Evolutionary conservation across 106 monocot species (phyloP), one percentile per base, ranked within the genome.

Genomic region (Acanthochlamys bracteata): DNA sequence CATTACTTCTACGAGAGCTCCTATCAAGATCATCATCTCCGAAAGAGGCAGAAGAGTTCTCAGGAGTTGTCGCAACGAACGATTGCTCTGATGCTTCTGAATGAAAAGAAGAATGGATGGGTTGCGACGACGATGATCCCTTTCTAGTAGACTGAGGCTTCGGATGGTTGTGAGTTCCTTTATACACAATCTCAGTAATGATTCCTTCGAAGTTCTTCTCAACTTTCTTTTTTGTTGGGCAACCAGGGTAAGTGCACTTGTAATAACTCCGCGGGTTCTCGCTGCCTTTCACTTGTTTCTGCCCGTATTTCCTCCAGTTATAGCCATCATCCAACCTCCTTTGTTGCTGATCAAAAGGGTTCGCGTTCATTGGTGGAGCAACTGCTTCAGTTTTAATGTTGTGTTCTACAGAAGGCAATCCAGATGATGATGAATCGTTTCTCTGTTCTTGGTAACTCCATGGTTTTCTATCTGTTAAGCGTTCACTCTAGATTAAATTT

Each of bases 291-390:
- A 79, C 76, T 42, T 75, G 72, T 45, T 83, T 83, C 61, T 83
- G 83, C 27, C 83, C 83, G 25, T 83, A 83, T 45, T 83, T 83
- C 57, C 82, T 72, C 86, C 86, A 86, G 27, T 86, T 82, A 66
- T 79, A 86, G 2, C 86, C 86, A 25, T 86, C 89, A 6, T 89
- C 82, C 0, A 68, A 78, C 65, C 54, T 72, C 55, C 57, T 52
- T 41, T 65, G 71, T 7, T 59, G 16, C 19, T n/a, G 53, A 54
- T 16, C 53, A 46, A 14, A 46, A 46, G 45, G 14, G 11, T 46
- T 46, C 11, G 45, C 45, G 11, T 46, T 8, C 8, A 46, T 46
- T 46, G n/a, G n/a, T n/a, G 45, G 45, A 46, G 45, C 45, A 46
- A 46, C 8, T 46, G 45, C 8, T 14, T 46, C 14, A 46, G 45